Evolutionary conservation across 208 protist species (phyloP), one percentile per base, ranked within the genome.

Genomic region (Wallacemonas sp.): DNA sequence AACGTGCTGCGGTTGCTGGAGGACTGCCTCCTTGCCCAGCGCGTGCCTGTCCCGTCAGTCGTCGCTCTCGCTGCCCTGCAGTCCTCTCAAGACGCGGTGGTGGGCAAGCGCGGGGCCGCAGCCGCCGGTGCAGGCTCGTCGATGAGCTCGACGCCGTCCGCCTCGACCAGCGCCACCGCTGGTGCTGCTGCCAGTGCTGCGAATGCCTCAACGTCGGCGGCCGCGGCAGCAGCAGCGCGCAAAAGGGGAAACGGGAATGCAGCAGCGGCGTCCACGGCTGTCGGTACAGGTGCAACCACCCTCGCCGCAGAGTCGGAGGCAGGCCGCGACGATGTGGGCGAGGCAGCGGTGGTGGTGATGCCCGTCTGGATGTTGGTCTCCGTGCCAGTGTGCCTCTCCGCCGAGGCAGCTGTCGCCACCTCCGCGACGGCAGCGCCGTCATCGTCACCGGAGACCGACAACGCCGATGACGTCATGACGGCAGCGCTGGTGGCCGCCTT

Each of bases 171-270:
- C 14, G 52, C 61, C 17, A 72, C 71, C 2, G 68, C 71, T 24
- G 71, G 65, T 14, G 68, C 67, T 65, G 71, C 71, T 16, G 60
- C 70, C 71, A 72, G 70, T 52, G 71, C 71, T 21, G 32, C 72
- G 49, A 72, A 72, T 60, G 71, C 70, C 38, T 41, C 36, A n/a
- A n/a, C n/a, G 41, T 23, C 41, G 11, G 4, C 5, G 17, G 41
- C 41, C 17, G 41, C 17, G 12, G 41, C 41, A 4, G 41, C 41
- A 6, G 9, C 41, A 3, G 3, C 47, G 6, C 47, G 47, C 26
- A 55, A 55, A 17, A 55, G 41, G 30, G 55, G 11, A 23, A 24
- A 4, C 36, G 19, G 30, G 30, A 19, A 0, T 24, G 55, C 8
- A 3, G 6, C 55, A 1, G 55, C 29, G 5, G 5, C 30, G 14